Conservation (phyloP, 371 early-diverging fungal genomes). For the Encephalitozoon romaleae region DNA sequence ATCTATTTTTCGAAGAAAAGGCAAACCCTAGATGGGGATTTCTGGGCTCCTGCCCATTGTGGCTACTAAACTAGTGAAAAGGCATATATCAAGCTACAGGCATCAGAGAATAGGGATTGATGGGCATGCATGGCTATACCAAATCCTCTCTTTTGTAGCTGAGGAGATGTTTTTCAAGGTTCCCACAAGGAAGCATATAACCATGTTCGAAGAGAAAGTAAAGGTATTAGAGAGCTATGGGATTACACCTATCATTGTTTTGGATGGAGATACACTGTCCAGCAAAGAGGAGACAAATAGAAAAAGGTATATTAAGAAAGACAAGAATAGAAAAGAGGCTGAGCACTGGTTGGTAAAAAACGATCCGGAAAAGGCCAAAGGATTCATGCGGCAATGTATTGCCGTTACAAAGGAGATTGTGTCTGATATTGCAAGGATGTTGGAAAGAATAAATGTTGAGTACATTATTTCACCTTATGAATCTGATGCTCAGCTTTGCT, state of each 20-base stretch:
- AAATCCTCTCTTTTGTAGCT: conserved; percentile 42
- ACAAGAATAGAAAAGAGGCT: conserved; percentile 33
- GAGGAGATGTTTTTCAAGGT: conserved; percentile 48
- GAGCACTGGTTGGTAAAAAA: conserved; percentile 26
- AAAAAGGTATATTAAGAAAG: conserved; percentile 62
- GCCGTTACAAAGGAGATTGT: conserved; percentile 19
- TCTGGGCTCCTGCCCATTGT: conserved; percentile 61
- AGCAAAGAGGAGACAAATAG: conserved; percentile 70
- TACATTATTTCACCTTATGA: conserved; percentile 91
- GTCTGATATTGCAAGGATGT: conserved; percentile 62
- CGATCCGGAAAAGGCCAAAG: conserved; percentile 32
- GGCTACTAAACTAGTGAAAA: conserved; percentile 34
- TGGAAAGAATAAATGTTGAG: conserved; percentile 64
- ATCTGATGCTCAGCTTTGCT: conserved; percentile 90
- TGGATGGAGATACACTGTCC: conserved; percentile 83
- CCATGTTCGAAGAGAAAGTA: conserved; percentile 44
- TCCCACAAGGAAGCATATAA: conserved; percentile 35
- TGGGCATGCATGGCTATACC: conserved; percentile 61
- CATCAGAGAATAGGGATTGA: conserved; percentile 57
- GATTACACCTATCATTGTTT: conserved; percentile 72
- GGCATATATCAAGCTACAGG: conserved; percentile 31
- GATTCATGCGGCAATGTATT: conserved; percentile 52
- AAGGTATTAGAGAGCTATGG: conserved; percentile 33
- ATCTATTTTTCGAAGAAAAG: not conserved
- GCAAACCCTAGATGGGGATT: conserved; percentile 56